These are phyloP conservation scores for Trametes sanguinea DNA, from an alignment of 768 basidiomycete species.

Conservation along the genomic window DNA sequence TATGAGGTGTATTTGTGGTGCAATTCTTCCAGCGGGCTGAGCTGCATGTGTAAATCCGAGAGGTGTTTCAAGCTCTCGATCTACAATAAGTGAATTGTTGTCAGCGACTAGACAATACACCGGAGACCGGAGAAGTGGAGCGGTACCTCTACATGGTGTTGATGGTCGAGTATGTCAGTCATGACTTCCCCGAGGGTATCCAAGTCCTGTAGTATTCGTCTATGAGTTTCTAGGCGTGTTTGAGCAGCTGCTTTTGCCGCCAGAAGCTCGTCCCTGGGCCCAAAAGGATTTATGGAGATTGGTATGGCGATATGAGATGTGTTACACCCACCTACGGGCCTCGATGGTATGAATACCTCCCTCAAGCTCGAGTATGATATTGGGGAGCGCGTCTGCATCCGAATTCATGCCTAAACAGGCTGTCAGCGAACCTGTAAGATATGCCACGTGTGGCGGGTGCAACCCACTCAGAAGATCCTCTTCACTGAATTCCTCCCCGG, in stretches of 20 bases:
- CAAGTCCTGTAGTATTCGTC: constrained; percentile 57
- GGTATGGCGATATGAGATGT: neutral
- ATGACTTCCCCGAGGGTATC: constrained; percentile 81
- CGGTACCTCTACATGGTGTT: constrained; percentile 67
- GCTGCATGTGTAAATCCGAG: constrained; percentile 56
- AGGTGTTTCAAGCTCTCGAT: constrained; percentile 55
- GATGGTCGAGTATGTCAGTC: constrained; percentile 71
- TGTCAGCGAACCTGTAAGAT: neutral
- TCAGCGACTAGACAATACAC: constrained; percentile 2
- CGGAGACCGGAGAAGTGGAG: neutral
- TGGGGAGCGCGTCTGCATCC: constrained; percentile 76
- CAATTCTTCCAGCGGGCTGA: constrained; percentile 63
- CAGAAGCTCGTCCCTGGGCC: constrained; percentile 51
- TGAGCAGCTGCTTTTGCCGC: constrained; percentile 45
- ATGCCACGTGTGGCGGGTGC: neutral
- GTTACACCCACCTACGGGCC: constrained; percentile 52
- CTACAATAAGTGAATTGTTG: constrained; percentile 33
- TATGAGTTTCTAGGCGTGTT: constrained; percentile 52
- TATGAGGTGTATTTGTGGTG: constrained; percentile 69
- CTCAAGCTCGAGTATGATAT: constrained; percentile 74
- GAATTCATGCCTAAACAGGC: constrained; percentile 66
- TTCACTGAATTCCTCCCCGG: constrained; percentile 65
- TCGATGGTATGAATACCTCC: constrained; percentile 55
- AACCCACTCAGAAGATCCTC: constrained; percentile 65
- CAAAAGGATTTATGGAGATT: neutral